These are phyloP conservation scores for Ceratocystis colombiana DNA, from an alignment of 2,329 filamentous ascomycete species.

Conservation along the genomic window DNA sequence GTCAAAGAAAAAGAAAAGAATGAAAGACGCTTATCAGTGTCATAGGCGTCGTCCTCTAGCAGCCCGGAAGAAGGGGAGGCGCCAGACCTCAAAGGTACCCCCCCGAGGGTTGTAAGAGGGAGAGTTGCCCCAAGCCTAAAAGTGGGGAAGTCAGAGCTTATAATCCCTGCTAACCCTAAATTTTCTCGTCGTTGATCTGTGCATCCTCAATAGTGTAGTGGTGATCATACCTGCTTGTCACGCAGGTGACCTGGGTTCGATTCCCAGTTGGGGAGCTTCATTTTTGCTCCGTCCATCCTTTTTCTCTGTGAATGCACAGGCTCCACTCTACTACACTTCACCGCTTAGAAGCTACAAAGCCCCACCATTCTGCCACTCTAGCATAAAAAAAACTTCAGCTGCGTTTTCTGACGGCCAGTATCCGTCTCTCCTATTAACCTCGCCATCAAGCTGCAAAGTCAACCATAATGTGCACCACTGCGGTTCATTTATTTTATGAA, in stretches of 20 bases:
- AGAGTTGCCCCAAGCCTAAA: background rate
- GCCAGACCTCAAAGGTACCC: too few species aligned
- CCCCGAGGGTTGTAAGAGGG: too few species aligned
- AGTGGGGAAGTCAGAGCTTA: background rate
- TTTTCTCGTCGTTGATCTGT: too few species aligned
- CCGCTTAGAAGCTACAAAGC: background rate
- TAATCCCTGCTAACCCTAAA: background rate
- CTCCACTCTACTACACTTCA: slow-evolving; percentile 13
- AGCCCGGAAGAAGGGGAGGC: too few species aligned
- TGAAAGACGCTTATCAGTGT: too few species aligned
- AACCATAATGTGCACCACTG: background rate
- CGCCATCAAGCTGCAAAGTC: background rate
- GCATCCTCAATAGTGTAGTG: slow-evolving; percentile 26
- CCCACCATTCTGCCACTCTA: slow-evolving; percentile 24
- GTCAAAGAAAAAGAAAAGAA: too few species aligned
- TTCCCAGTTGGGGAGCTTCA: slow-evolving; percentile 25
- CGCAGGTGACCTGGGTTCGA: slow-evolving; percentile 27
- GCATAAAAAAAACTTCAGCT: slow-evolving; percentile 23
- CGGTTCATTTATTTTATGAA: background rate
- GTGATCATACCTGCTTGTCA: slow-evolving; percentile 27
- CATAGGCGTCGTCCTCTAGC: too few species aligned
- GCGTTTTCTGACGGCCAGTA: background rate
- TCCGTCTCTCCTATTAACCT: background rate
- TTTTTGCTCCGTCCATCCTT: background rate
- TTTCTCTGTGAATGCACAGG: background rate